Evolutionary conservation across 148 eudicot genomes (phyloP), one percentile per base, ranked within the genome.

Genomic region (Rhododendron simsii): DNA sequence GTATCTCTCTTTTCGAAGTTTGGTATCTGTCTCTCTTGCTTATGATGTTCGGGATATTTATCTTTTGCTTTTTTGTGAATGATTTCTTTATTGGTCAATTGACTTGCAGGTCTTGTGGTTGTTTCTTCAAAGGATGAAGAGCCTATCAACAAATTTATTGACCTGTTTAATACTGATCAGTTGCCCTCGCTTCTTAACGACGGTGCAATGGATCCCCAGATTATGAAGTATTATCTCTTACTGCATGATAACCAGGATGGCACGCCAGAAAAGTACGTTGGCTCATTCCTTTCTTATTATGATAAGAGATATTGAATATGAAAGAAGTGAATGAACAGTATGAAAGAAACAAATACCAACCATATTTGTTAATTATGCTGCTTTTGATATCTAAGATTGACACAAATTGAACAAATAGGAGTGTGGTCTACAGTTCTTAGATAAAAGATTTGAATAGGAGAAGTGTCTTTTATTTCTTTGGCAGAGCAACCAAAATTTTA

Each of bases 161-260:
- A 95, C 89, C 98, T 97, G 82, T 95, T 93, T 90, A 97, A 93
- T 89, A 86, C 92, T 30, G 92, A 88, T 87, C 93, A 95, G 90
- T 89, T 93, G 90, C 98, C 99, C 41, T 86, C 95, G 16, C 94
- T 97, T 90, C 92, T 97, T 63, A 97, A 87, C 86, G 94, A 94
- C 85, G 98, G 96, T 63, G 90, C 92, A 86, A 97, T 97, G 99
- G 99, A 97, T 92, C 99, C 99, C 47, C 94, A 95, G 87, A 92
- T 97, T 91, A 91, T 93, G 51, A 97, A 95, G 88, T 95, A 95
- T 89, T 95, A 87, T 91, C 85, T 95, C 45, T 81, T 97, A 85
- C 87, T 97, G 86, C 99, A 97, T 90, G 99, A 97, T 89, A 93
- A 91, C 89, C 93, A 91, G 89, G 98, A 97, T 77, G 96, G 93